Base-by-base conservation (phyloP, 169 alveolate genomes). In the Cytauxzoon felis region DNA sequence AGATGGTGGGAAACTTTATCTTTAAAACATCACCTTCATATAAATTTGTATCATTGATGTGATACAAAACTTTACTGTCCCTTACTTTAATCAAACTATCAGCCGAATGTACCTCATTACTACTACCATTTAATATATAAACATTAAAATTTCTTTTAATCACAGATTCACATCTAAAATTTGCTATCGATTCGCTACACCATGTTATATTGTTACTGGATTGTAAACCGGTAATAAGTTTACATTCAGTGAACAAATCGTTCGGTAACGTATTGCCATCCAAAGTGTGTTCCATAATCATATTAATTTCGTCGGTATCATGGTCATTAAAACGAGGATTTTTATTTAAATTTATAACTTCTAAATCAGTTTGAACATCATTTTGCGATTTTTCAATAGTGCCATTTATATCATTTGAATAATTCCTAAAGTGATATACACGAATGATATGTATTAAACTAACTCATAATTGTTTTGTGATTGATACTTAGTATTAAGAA, bases 1-100 rank as follows among this genome's bases (percentile, higher is more conserved):
- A 75, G 1, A 33, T 5, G 4, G 75, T 36, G 32, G 71, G 80
- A 11, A 75, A 64, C 58, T 56, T 64, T 24, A 75, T 62, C 0
- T 40, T 40, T 18, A 75, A 19, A 3, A 53, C 18, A 26, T 64
- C 70, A 9, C 85, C 85, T 9, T 24, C 79, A 0, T 24, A 32
- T 6, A 75, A 0, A 1, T 13, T 42, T 26, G 13, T 23, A 21
- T 23, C 57, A 8, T 60, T 73, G 3, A 59, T 19, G 9, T 29
- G 26, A 45, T 54, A 64, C 56, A 64, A 23, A 26, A 40, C 80
- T 8, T 16, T 6, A 51, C 54, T 30, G 19, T 43, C 38, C 6
- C 23, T 26, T 4, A 19, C 36, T 26, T 41, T 56, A 13, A 56
- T 52, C 66, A 56, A 23, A 23, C 26, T 33, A 27, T 19, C 7